Evolutionary conservation across 129 eudicot species (phyloP), one percentile per base, ranked within the genome.

Genomic region (Artemisia annua): DNA sequence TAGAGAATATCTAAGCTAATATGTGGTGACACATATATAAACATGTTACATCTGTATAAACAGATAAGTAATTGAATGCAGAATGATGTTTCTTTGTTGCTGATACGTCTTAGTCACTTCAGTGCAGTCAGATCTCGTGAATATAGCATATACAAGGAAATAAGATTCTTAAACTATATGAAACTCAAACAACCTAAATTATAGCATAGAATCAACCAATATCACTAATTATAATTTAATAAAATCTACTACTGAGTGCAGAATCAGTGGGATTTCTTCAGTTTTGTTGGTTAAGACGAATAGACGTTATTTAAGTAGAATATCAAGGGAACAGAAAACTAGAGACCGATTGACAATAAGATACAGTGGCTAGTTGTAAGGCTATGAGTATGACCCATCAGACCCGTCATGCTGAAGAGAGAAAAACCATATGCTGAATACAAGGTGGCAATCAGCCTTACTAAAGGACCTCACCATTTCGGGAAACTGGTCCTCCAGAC

Each of bases 401-500:
- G 17, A 63, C 4, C n/a, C 3, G 14, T 50, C n/a, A 52, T 63
- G 49, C 13, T 51, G 30, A 66, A 55, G 16, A 51, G 17, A 22
- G 49, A 54, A 53, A 59, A 52, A 56, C 6, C n/a, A 63, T 26
- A 53, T 56, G 67, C 53, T 18, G 43, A 66, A 63, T 68, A 62
- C 56, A 70, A 35, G 70, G 50, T 70, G 15, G 74, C 32, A 54
- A 79, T 54, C 48, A 72, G 44, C 50, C 56, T 65, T 53, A 16
- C 17, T 48, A n/a, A 49, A 30, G 46, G 70, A 78, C 58, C 70
- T 63, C 80, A 92, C 97, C 97, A 68, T 39, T 66, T 76, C 79
- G 24, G 65, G 66, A 44, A 56, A 89, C 50, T 80, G 60, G 75
- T 83, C 83, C 32, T 80, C 78, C 82, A 79, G 74, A 70, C 77